phyloP scores from a whole-genome alignment of 2,329 filamentous ascomycete species.

The Fusarium armeniacum region DNA sequence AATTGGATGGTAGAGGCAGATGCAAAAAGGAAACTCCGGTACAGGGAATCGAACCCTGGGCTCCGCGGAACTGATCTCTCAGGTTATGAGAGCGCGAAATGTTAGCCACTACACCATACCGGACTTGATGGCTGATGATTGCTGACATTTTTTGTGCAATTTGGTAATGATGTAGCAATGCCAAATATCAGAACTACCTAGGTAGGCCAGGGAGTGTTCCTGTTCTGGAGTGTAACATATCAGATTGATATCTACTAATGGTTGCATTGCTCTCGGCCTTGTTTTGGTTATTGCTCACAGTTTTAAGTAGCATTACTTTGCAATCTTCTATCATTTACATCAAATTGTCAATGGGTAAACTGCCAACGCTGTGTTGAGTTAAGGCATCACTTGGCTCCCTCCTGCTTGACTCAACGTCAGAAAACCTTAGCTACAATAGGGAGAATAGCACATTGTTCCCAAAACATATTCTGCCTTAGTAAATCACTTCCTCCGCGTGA shows the following conservation, averaged over 20 bases:
- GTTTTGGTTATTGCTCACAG: not conserved
- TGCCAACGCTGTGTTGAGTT: too few relatives aligned
- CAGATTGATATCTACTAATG: not conserved
- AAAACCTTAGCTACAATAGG: not conserved
- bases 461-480: not conserved
- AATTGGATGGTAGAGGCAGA: fast-evolving
- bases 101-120: conserved; percentile 55
- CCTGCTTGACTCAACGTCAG: not conserved
- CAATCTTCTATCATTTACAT: too few relatives aligned
- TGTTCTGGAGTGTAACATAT: too few relatives aligned
- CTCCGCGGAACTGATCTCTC: conserved; percentile 43
- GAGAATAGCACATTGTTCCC: not conserved
- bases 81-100: conserved; percentile 53
- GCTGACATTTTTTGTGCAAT: fast-evolving
- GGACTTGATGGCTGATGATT: conserved; percentile 28
- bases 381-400: too few relatives aligned
- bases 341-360: too few relatives aligned
- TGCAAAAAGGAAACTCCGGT: conserved; percentile 38
- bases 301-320: too few relatives aligned
- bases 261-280: too few relatives aligned
- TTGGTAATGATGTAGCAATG: fast-evolving
- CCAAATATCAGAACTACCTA: too few relatives aligned
- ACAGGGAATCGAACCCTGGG: conserved; percentile 51
- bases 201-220: not conserved
- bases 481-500: not conserved